phyloP scores from a whole-genome alignment of 1,284 basidiomycete genomes.

The Microbotryum silenes-acaulis region DNA sequence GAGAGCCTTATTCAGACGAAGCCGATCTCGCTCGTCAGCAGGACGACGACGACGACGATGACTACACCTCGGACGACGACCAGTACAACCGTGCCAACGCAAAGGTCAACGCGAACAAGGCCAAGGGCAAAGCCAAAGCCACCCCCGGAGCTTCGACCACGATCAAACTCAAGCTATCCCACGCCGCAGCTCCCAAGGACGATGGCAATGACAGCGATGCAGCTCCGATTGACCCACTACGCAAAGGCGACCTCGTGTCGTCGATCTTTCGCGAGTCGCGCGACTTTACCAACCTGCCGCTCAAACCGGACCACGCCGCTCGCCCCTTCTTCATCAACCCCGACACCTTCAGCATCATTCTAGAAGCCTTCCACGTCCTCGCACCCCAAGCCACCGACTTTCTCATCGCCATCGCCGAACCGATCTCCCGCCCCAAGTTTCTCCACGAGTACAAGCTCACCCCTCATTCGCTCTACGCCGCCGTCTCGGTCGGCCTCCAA shows the following conservation, averaged over 20 bases:
- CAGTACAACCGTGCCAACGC: neutral
- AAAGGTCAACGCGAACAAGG: neutral
- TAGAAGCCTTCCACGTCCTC: conserved; percentile 92
- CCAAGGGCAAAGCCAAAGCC: conserved; percentile 8
- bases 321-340: conserved; percentile 93
- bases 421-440: conserved; percentile 93
- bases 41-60: conserved; percentile 9
- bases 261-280: conserved; percentile 21
- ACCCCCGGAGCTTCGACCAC: neutral
- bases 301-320: conserved; percentile 81
- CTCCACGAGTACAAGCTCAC: conserved; percentile 99
- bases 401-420: conserved; percentile 94
- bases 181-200: neutral
- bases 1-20: neutral
- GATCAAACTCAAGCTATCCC: conserved; percentile 13
- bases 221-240: neutral
- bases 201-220: neutral
- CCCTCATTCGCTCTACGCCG: conserved; percentile 94
- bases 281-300: conserved; percentile 73
- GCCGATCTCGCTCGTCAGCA: neutral
- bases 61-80: conserved; percentile 16
- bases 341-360: conserved; percentile 69
- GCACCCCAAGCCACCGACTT: conserved; percentile 99
- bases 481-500: conserved; percentile 94
- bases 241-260: conserved; percentile 7